These are phyloP conservation scores for Paramicrosporidium saccamoebae DNA, from an alignment of 371 early-diverging fungal species.

Conservation along the genomic window DNA sequence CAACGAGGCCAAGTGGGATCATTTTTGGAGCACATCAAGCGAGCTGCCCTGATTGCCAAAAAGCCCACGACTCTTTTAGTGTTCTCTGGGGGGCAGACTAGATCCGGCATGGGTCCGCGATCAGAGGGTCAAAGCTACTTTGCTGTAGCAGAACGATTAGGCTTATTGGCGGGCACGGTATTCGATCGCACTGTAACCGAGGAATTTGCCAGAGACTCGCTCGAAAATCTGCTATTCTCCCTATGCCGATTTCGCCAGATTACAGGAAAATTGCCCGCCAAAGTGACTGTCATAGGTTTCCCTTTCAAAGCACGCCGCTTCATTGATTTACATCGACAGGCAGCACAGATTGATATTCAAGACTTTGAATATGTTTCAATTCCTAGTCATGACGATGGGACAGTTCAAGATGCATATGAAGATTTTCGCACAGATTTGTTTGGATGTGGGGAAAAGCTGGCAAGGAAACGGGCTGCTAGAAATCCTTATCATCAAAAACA, in stretches of 20 bases:
- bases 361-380: no score
- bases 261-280: conserved; percentile 9
- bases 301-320: conserved; percentile 9
- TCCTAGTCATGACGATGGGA: no score
- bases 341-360: no score
- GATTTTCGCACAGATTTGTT: no score
- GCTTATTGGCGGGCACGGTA: conserved; percentile 6
- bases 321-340: conserved; percentile 6
- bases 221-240: conserved; percentile 10
- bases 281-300: conserved; percentile 10
- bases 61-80: conserved; percentile 6
- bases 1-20: conserved; percentile 8
- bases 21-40: conserved; percentile 8
- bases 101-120: conserved; percentile 5
- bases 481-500: no score
- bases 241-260: conserved; percentile 10
- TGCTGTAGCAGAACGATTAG: conserved; percentile 7
- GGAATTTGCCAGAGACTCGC: conserved; percentile 11
- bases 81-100: conserved; percentile 10
- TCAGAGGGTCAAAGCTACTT: conserved; percentile 11
- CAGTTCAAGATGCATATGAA: no score
- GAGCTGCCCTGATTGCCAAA: conserved; percentile 5
- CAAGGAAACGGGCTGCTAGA: no score
- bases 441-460: no score
- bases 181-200: conserved; percentile 8